These are phyloP conservation scores for Auricularia auricula-judae DNA, from an alignment of 768 basidiomycete genomes.

Conservation along the genomic window DNA sequence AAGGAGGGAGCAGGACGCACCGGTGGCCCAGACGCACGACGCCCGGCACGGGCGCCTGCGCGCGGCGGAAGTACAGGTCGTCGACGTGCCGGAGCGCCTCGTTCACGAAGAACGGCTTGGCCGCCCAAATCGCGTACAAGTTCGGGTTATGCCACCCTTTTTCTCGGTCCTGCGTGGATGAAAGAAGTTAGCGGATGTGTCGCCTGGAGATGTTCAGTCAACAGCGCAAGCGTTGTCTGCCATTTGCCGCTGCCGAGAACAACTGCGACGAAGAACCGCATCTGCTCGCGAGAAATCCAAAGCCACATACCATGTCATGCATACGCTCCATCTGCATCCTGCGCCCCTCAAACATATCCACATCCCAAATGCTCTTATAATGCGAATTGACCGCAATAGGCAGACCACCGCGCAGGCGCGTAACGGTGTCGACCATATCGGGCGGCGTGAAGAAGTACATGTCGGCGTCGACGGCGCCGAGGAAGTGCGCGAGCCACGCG, in stretches of 20 bases:
- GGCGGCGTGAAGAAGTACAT: conserved; percentile 43
- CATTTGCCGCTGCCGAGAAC: no score
- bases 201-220: no score
- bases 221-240: no score
- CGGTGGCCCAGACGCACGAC: background rate
- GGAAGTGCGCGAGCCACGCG: conserved; percentile 32
- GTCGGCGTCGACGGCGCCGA: conserved; percentile 33
- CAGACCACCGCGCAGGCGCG: conserved; percentile 1
- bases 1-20: no score
- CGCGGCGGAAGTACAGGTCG: background rate
- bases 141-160: conserved; percentile 31
- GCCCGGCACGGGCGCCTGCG: background rate
- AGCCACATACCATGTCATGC: no score
- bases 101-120: conserved; percentile 39
- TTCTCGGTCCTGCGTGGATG: conserved; percentile 35
- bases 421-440: conserved; percentile 9
- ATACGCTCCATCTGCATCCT: no score
- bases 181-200: no score
- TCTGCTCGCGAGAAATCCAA: no score
- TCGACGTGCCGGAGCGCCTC: conserved; percentile 22
- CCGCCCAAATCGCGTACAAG: conserved; percentile 46
- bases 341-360: conserved; percentile 13
- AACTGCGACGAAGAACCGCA: no score
- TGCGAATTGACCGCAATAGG: background rate
- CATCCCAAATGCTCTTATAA: background rate